Conservation (phyloP, 371 early-diverging fungal species). For the Funneliformis caledonium region DNA sequence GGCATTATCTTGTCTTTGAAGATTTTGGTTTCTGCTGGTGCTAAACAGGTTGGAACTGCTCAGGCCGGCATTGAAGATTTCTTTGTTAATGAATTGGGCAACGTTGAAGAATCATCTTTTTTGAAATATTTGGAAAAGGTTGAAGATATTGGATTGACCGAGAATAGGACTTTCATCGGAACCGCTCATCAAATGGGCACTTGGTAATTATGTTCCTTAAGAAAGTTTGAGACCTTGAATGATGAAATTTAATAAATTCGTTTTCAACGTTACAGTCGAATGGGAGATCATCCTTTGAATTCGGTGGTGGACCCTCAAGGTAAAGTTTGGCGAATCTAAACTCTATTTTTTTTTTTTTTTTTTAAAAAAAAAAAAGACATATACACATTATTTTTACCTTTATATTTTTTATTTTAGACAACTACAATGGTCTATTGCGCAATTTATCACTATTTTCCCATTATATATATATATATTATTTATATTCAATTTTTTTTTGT, state of each 20-base stretch:
- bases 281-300: constrained; percentile 61
- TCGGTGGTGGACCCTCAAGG: constrained; percentile 75
- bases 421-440: too few species aligned
- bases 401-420: too few species aligned
- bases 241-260: neutral
- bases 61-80: constrained; percentile 58
- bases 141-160: constrained; percentile 37
- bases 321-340: constrained; percentile 74
- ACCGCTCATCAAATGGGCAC: constrained; percentile 75
- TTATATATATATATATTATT: too few species aligned
- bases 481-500: too few species aligned
- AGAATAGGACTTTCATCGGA: constrained; percentile 46
- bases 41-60: constrained; percentile 57
- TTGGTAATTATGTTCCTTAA: constrained; percentile 48
- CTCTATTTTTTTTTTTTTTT: constrained; percentile 57
- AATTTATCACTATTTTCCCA: too few species aligned
- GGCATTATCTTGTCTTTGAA: constrained; percentile 48
- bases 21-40: constrained; percentile 69
- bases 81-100: constrained; percentile 46
- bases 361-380: too few species aligned
- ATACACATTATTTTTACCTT: too few species aligned
- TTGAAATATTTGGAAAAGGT: constrained; percentile 44
- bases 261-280: constrained; percentile 52
- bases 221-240: neutral
- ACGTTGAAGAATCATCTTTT: constrained; percentile 44